Percentiles rank a stretch among this genome's conserved stretches.
These are phyloP conservation scores for Populus davidiana DNA, from an alignment of 345 rosid genomes.

Conservation along the genomic window DNA sequence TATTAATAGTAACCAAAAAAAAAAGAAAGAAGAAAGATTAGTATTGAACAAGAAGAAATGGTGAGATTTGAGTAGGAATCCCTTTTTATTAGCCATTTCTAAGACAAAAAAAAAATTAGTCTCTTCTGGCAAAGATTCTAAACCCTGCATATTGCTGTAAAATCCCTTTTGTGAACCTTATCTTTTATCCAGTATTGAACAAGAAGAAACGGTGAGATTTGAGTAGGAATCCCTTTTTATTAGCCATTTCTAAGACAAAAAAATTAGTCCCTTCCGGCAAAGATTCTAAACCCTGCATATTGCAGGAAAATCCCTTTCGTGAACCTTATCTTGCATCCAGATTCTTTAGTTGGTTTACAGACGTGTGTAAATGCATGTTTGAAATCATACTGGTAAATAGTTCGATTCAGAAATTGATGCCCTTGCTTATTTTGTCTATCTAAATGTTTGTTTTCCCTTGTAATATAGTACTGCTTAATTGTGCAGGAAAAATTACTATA, in stretches of 20 bases:
- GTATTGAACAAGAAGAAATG: background rate
- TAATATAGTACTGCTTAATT: slow-evolving; percentile 14
- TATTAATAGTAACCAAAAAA: background rate
- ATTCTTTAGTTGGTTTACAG: background rate
- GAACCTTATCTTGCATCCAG: background rate
- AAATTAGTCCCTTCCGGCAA: no score
- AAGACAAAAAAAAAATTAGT: no score
- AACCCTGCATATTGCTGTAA: no score
- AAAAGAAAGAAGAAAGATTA: background rate
- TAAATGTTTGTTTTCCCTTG: background rate
- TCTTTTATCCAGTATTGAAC: no score
- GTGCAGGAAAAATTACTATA: slow-evolving; percentile 83
- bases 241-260: background rate
- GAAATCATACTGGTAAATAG: background rate
- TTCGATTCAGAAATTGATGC: background rate
- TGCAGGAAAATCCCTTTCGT: background rate
- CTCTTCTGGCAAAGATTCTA: no score
- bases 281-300: background rate
- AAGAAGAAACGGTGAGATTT: background rate
- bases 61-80: background rate
- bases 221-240: background rate
- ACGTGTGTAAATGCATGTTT: background rate
- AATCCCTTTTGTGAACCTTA: no score
- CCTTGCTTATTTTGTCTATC: background rate
- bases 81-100: background rate